Base-by-base conservation (phyloP, 805 yeast genomes). In the Metschnikowia similis region DNA sequence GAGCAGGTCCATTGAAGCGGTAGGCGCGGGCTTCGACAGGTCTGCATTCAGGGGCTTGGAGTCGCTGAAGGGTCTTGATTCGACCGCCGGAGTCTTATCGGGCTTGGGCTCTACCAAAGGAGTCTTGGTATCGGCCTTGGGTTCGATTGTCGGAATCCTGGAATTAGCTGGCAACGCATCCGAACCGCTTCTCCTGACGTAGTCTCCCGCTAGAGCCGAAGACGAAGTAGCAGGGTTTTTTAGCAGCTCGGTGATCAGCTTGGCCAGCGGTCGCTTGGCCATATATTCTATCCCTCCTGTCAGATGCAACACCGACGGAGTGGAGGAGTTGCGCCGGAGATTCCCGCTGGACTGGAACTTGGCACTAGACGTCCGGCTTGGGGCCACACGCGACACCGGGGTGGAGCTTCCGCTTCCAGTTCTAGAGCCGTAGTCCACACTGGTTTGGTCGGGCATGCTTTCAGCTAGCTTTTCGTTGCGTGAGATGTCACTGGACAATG, bases 281-380 rank as follows among this genome's bases (percentile, higher is more conserved):
- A 4, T n/a, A 17, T 4, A 8, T 10, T 41, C 45, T 8, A 31
- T 5, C 14, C 37, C 26, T 2, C 45, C 37, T 21, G 16, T 32
- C 17, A 34, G 13, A 29, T 34, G 28, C 41, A 35, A 13, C 6
- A 11, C 41, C 6, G 41, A 36, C 11, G 55, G 55, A n/a, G 52
- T 48, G 17, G 52, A 48, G 14, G 42, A 26, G 34, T 49, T 52
- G 14, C 50, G 39, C 10, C 41, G 41, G 27, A 52, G 40, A 3
- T 41, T 35, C 6, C 32, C 52, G 2, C 13, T 10, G 47, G 52
- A 3, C 1, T 45, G 44, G 9, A 48, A 40, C 36, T 28, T 39
- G 13, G 45, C 27, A 21, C 52, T 47, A 5, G 50, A 42, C 21
- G 29, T 16, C 17, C 35, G 37, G 35, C 38, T 35, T 9, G 40